These are phyloP conservation scores for Syzygium aromaticum DNA, from an alignment of 345 rosid genomes.

Conservation along the genomic window DNA sequence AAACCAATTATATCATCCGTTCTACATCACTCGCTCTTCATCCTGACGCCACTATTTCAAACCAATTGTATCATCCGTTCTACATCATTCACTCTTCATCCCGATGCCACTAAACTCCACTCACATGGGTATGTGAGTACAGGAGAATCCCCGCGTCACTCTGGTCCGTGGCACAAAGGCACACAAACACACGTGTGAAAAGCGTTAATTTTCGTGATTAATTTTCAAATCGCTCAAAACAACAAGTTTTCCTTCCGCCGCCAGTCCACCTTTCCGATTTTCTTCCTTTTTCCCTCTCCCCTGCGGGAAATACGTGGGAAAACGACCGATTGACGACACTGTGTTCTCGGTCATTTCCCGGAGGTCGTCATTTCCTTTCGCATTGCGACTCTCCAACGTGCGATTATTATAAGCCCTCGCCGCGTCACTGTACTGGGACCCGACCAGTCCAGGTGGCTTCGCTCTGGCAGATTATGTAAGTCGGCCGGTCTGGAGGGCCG, in stretches of 20 bases:
- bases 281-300: neutral
- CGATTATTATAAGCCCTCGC: neutral
- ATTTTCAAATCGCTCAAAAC: neutral
- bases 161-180: neutral
- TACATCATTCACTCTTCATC: too few relatives aligned
- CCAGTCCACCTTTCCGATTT: neutral
- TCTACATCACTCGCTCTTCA: too few relatives aligned
- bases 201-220: neutral
- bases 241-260: neutral
- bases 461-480: neutral
- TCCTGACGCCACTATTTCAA: fast-evolving
- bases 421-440: neutral
- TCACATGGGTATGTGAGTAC: too few relatives aligned
- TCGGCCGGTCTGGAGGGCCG: neutral
- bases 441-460: neutral
- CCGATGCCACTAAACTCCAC: too few relatives aligned
- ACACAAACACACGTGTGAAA: neutral
- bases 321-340: neutral
- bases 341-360: neutral
- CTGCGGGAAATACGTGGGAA: neutral
- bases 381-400: neutral
- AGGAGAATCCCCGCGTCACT: too few relatives aligned
- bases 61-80: too few relatives aligned
- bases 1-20: too few relatives aligned
- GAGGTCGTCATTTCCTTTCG: neutral